phyloP scores from a whole-genome alignment of 2,329 filamentous ascomycete genomes.

The Xylariaceae sp. region DNA sequence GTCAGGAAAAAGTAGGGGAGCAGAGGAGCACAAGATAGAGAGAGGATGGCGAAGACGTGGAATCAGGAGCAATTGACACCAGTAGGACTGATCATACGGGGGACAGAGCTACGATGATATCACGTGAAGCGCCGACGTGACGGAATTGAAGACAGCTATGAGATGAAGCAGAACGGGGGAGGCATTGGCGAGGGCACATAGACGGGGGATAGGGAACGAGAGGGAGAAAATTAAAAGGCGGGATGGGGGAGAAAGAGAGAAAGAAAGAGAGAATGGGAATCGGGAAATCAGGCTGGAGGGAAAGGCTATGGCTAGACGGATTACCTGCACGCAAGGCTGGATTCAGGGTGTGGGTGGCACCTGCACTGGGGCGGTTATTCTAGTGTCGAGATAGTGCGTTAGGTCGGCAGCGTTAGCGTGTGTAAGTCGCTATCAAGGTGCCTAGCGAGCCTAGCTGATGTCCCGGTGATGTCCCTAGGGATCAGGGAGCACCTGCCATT shows the following conservation, averaged over 20 bases:
- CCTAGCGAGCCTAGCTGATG: background rate
- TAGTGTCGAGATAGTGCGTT: background rate
- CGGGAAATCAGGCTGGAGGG: constrained; percentile 23
- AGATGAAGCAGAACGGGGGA: background rate
- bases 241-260: constrained; percentile 1
- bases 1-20: background rate
- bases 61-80: constrained; percentile 14
- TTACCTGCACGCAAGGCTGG: constrained; percentile 21
- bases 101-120: constrained; percentile 3
- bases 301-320: constrained; percentile 19
- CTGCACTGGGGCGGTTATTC: constrained; percentile 1
- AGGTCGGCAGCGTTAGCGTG: background rate
- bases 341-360: constrained; percentile 15
- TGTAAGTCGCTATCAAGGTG: background rate
- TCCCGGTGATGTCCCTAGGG: no score
- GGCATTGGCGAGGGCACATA: constrained; percentile 1
- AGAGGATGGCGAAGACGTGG: background rate
- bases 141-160: constrained; percentile 10
- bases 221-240: background rate
- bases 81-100: constrained; percentile 1
- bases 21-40: background rate
- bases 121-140: constrained; percentile 6
- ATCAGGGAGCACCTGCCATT: no score
- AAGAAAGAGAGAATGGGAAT: constrained; percentile 1
- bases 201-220: no score